Evolutionary conservation across 2,329 filamentous ascomycete genomes (phyloP).

Genomic region (Stenocarpella maydis): DNA sequence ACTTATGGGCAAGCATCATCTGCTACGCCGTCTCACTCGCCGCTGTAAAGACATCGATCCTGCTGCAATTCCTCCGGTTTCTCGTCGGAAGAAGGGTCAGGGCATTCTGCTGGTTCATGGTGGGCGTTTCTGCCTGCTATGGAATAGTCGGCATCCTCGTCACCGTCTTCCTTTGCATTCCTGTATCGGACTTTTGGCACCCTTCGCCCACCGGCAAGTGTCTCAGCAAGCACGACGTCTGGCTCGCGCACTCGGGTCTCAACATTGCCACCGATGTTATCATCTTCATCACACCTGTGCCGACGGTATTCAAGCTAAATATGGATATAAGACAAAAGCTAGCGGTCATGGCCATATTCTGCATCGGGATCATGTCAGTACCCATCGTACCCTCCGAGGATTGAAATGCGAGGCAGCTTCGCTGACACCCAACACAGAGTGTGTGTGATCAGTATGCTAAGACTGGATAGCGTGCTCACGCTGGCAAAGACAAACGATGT

Average conservation of each 20-base stretch:
- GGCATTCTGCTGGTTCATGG: conserved; percentile 2
- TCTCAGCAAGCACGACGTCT: not conserved
- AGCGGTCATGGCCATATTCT: conserved; percentile 8
- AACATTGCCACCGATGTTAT: conserved; percentile 5
- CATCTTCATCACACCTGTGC: not conserved
- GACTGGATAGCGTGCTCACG: not conserved
- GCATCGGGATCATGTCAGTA: conserved; percentile 3
- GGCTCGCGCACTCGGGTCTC: not conserved
- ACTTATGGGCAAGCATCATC: conserved; percentile 14
- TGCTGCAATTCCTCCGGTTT: conserved; percentile 11
- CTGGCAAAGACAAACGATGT: not conserved
- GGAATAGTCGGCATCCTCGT: not conserved
- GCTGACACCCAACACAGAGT: not conserved
- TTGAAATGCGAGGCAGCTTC: not conserved
- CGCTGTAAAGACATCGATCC: not conserved
- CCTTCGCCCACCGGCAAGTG: not conserved
- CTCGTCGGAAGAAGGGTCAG: not conserved
- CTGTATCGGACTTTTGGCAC: not conserved
- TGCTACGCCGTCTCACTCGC: conserved; percentile 3
- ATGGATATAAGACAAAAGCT: conserved; percentile 13
- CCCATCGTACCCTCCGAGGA: too few species aligned
- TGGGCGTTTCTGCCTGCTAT: not conserved
- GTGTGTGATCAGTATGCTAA: not conserved
- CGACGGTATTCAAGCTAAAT: not conserved
- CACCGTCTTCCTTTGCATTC: conserved; percentile 2